Conservation (phyloP, 345 rosid species). For the Pistacia integerrima region DNA sequence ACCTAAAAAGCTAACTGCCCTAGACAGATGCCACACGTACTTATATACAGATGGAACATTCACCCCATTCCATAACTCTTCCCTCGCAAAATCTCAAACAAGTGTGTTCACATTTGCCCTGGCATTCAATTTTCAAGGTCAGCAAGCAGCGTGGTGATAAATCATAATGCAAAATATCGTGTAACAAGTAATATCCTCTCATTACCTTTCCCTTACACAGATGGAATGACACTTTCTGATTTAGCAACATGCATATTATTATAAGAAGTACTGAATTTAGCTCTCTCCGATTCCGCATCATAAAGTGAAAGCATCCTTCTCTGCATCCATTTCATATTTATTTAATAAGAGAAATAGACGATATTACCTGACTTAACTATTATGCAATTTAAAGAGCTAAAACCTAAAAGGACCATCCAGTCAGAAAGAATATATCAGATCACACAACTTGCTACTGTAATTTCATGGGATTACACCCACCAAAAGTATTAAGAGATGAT, state of each 20-base stretch:
- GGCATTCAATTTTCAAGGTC: not conserved
- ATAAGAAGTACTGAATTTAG: slow-evolving; percentile 20
- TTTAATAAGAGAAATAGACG: not conserved
- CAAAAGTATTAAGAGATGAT: not conserved
- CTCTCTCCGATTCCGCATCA: slow-evolving; percentile 23
- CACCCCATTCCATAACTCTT: not conserved
- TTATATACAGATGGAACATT: not conserved
- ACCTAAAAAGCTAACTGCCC: not conserved
- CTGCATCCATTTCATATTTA: slow-evolving; percentile 29
- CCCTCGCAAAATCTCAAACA: not conserved
- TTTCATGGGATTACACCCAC: not conserved
- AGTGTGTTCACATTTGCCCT: slow-evolving; percentile 4
- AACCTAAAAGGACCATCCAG: not conserved
- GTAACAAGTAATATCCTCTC: not conserved
- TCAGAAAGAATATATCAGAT: no score
- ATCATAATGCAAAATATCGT: not conserved
- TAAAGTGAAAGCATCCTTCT: slow-evolving; percentile 41
- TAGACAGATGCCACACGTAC: not conserved
- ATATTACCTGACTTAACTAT: not conserved
- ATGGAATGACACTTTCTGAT: slow-evolving; percentile 26
- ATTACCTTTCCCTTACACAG: slow-evolving; percentile 26
- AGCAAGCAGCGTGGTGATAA: not conserved
- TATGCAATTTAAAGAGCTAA: not conserved
- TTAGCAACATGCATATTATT: slow-evolving; percentile 20
- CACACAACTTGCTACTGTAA: no score